A percentile compares a stretch with the other conserved stretches of the same genome.
phyloP scores from a whole-genome alignment of 2,329 filamentous ascomycete genomes.

The Colletotrichum lini region DNA sequence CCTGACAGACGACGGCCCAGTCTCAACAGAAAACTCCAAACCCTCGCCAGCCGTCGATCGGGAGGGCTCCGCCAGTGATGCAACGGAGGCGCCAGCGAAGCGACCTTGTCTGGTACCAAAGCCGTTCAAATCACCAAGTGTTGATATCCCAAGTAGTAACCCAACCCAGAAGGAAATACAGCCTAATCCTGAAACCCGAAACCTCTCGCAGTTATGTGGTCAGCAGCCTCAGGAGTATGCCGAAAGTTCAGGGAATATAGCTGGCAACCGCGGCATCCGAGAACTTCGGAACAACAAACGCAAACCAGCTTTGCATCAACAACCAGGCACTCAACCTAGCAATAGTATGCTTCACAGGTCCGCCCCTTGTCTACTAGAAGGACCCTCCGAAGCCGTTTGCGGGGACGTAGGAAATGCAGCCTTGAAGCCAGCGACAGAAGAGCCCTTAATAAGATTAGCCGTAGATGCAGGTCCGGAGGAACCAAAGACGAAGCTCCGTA shows the following conservation, averaged over 20 bases:
- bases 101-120: not conserved
- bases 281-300: not conserved
- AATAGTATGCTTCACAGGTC: not conserved
- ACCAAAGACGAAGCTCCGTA: constrained; percentile 61
- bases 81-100: not conserved
- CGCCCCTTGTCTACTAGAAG: not conserved
- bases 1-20: not conserved
- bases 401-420: not conserved
- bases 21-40: not conserved
- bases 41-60: not conserved
- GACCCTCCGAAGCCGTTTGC: not conserved
- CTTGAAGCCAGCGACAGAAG: not conserved
- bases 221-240: not conserved
- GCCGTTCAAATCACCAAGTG: not conserved
- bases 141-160: not conserved
- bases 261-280: not conserved
- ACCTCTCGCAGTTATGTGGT: not conserved
- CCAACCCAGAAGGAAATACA: not conserved
- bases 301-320: not conserved
- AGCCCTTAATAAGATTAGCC: not conserved
- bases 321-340: not conserved
- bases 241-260: not conserved
- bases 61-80: not conserved
- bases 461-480: constrained; percentile 5
- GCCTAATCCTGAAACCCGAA: not conserved